phyloP scores from a whole-genome alignment of 2,329 filamentous ascomycete genomes.

The Cadophora gregata region DNA sequence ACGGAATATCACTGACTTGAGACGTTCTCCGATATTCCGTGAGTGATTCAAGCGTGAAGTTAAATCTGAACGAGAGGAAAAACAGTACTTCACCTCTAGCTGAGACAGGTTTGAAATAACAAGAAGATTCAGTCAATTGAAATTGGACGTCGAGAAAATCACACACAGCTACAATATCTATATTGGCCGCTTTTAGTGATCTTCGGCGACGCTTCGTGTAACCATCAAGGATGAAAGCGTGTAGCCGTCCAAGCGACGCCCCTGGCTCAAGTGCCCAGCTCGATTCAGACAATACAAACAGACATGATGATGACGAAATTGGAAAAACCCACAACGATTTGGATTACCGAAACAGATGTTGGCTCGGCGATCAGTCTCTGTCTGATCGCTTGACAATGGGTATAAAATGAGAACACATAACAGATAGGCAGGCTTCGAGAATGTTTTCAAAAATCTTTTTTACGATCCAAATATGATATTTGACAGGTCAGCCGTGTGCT shows the following conservation, averaged over 20 bases:
- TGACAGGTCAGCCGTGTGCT: constrained; percentile 4
- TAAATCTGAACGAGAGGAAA: neutral
- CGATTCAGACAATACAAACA: neutral
- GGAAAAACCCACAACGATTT: no score
- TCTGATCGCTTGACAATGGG: neutral
- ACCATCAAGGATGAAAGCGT: neutral
- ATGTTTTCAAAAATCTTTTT: neutral
- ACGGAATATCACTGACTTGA: neutral
- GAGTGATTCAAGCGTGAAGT: neutral
- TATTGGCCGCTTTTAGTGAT: constrained; percentile 7
- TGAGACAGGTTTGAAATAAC: neutral
- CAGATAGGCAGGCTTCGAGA: neutral
- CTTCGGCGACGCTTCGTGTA: neutral
- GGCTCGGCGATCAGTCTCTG: no score
- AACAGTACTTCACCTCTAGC: neutral
- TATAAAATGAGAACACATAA: neutral
- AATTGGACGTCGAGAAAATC: neutral
- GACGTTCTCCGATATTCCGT: no score
- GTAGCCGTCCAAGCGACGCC: constrained; percentile 10
- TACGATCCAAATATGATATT: neutral
- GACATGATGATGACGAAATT: neutral
- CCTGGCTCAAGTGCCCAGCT: neutral
- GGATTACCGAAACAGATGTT: no score
- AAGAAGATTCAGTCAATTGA: neutral
- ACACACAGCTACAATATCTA: neutral